These are phyloP conservation scores for Neopestalotiopsis rosae DNA, from an alignment of 2,329 filamentous ascomycete species.

Conservation along the genomic window DNA sequence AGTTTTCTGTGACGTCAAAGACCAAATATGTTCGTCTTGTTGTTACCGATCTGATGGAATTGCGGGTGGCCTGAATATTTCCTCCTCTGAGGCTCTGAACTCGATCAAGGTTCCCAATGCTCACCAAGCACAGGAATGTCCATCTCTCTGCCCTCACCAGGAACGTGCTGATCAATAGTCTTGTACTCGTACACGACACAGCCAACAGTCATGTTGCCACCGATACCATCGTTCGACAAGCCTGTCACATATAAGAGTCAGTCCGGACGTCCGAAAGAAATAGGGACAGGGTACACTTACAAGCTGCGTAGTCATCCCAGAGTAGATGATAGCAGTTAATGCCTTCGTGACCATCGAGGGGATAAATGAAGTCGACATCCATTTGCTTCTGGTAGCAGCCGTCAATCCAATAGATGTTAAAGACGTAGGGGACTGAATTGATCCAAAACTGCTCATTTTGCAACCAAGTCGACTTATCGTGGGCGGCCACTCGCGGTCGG, in stretches of 20 bases:
- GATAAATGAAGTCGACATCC: constrained; percentile 5
- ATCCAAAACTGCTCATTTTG: neutral
- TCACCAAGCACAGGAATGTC: neutral
- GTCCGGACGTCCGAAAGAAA: neutral
- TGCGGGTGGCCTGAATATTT: too few relatives aligned
- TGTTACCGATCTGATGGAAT: too few relatives aligned
- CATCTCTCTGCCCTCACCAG: neutral
- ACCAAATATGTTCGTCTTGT: too few relatives aligned
- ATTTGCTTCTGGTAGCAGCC: constrained; percentile 11
- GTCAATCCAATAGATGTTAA: neutral
- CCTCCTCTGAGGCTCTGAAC: neutral
- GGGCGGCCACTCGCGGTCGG: neutral
- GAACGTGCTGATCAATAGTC: neutral
- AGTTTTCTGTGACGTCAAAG: too few relatives aligned
- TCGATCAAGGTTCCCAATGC: neutral
- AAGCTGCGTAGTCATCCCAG: neutral
- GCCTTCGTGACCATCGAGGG: neutral
- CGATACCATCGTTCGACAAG: constrained; percentile 4
- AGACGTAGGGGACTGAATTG: constrained; percentile 8
- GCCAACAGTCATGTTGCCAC: constrained; percentile 10
- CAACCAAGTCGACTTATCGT: neutral
- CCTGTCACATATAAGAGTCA: neutral
- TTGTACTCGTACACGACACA: constrained; percentile 13
- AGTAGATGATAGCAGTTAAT: constrained; percentile 3
- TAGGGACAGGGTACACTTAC: neutral